Conservation (phyloP, 495 filamentous ascomycete genomes). For the Massariosphaeria phaeospora region DNA sequence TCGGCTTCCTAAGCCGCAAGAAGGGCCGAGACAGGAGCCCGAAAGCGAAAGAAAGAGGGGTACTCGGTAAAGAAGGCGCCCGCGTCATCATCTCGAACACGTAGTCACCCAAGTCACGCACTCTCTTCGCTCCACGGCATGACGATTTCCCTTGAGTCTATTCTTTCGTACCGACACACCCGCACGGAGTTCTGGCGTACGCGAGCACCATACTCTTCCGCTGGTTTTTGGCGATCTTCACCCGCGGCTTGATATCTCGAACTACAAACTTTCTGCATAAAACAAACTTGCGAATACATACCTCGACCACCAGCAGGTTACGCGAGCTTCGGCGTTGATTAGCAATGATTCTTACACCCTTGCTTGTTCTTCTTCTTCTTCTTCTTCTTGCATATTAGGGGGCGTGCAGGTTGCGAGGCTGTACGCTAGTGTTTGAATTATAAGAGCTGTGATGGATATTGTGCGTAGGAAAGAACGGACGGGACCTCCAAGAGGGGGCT, state of each 20-base stretch:
- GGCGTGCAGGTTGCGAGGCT: background rate
- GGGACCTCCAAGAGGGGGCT: no score
- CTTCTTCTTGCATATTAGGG: background rate
- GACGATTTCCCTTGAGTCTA: conserved; percentile 15
- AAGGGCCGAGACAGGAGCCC: conserved; percentile 87
- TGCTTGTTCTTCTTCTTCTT: no score
- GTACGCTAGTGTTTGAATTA: conserved; percentile 2
- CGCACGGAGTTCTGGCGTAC: conserved; percentile 22
- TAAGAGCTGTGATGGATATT: no score
- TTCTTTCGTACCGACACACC: conserved; percentile 6
- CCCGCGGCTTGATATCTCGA: background rate
- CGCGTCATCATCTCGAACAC: conserved; percentile 57
- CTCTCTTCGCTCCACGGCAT: conserved; percentile 1
- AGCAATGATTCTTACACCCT: no score
- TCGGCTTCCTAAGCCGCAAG: conserved; percentile 82
- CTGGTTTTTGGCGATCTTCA: background rate
- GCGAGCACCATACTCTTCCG: conserved; percentile 8
- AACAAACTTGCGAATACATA: conserved; percentile 12
- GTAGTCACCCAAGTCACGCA: conserved; percentile 14
- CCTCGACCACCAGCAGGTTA: conserved; percentile 3
- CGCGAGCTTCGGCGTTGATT: conserved; percentile 5
- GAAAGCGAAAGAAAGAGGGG: conserved; percentile 88
- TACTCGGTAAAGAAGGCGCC: conserved; percentile 92
- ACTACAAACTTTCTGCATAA: conserved; percentile 5
- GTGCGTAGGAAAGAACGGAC: no score